Evolutionary conservation across 78 protist species (phyloP).

Genomic region (Dictyostelium discoideum): dicty_2.7 NC_007091.3:3201501-3202000

Average conservation of each 20-base stretch:
- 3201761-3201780: constrained; percentile 10
- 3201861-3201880: neutral
- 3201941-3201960: neutral
- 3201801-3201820: neutral
- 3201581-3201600: neutral
- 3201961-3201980: neutral
- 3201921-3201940: neutral
- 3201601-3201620: neutral
- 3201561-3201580: neutral
- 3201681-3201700: neutral
- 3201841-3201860: neutral
- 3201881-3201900: neutral
- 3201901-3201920: neutral
- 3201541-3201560: neutral
- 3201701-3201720: neutral
- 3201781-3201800: neutral
- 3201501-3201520: neutral
- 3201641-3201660: neutral
- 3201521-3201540: constrained; percentile 1
- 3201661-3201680: neutral
- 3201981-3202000: neutral
- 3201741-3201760: neutral
- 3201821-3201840: neutral
- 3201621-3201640: neutral
- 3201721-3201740: neutral